Evolutionary conservation across 345 rosid species (phyloP).

Genomic region (Hibiscus tridactylites): DNA sequence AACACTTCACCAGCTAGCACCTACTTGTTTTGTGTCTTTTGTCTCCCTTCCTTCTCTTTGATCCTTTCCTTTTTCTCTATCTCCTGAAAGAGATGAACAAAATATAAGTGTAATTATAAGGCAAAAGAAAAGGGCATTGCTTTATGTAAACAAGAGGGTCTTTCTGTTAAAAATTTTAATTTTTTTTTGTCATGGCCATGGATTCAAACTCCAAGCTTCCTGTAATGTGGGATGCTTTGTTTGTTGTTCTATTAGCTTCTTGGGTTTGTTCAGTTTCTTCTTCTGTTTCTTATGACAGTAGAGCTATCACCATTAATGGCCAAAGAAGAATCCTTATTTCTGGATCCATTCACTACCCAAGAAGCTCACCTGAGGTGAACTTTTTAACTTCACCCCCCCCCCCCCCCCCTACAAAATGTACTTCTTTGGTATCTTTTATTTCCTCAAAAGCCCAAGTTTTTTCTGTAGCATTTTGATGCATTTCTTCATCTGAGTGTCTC

Average conservation of each 20-base stretch:
- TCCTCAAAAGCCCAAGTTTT: constrained; percentile 7
- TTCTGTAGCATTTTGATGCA: not conserved
- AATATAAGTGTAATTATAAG: constrained; percentile 29
- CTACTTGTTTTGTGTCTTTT: constrained; percentile 11
- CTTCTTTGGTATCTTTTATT: constrained; percentile 12
- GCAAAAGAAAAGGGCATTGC: constrained; percentile 20
- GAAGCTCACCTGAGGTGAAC: constrained; percentile 92
- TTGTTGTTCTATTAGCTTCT: constrained; percentile 29
- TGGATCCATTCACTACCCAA: constrained; percentile 98
- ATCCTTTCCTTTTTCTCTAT: constrained; percentile 16
- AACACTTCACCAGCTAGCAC: constrained; percentile 10
- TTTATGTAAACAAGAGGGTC: constrained; percentile 20
- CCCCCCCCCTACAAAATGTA: no score
- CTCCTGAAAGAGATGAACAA: constrained; percentile 16
- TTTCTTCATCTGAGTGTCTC: no score
- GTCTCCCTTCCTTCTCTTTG: constrained; percentile 7
- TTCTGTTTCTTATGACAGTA: constrained; percentile 79
- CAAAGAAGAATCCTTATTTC: constrained; percentile 86
- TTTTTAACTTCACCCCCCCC: not conserved
- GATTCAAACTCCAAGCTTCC: constrained; percentile 30
- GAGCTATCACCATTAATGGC: constrained; percentile 78
- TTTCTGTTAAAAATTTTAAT: not conserved
- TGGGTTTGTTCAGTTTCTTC: constrained; percentile 38
- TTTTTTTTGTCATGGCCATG: constrained; percentile 14
- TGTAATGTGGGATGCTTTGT: constrained; percentile 41